Evolutionary conservation across 441 rosid genomes (phyloP).

Genomic region (Pelargonium cotyledonis): DNA sequence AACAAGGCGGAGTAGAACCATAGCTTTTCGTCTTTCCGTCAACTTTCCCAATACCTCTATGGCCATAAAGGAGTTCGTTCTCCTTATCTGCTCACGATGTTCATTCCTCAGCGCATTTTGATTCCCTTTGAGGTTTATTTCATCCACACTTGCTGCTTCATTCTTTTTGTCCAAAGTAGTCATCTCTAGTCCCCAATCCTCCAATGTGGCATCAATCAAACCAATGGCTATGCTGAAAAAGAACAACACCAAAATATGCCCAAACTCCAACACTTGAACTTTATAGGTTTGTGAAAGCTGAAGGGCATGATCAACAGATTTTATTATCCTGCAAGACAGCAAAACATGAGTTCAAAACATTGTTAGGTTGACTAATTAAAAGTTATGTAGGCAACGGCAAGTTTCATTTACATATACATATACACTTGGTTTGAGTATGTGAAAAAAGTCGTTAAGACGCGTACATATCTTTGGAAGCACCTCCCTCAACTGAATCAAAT

Average conservation of each 20-base stretch:
- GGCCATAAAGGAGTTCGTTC: slow-evolving; percentile 35
- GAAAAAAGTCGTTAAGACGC: neutral
- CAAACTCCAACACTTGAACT: slow-evolving; percentile 33
- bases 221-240: slow-evolving; percentile 36
- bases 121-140: slow-evolving; percentile 28
- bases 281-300: slow-evolving; percentile 40
- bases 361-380: neutral
- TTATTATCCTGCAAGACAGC: slow-evolving; percentile 42
- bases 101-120: slow-evolving; percentile 23
- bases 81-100: slow-evolving; percentile 33
- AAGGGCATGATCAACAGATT: slow-evolving; percentile 43
- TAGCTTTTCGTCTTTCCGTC: slow-evolving; percentile 41
- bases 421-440: neutral
- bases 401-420: neutral
- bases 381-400: neutral
- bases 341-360: neutral
- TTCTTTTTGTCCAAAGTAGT: slow-evolving; percentile 19
- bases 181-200: slow-evolving; percentile 42
- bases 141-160: slow-evolving; percentile 28
- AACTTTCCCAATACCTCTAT: slow-evolving; percentile 45
- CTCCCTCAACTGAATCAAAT: slow-evolving; percentile 20
- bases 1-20: slow-evolving; percentile 42
- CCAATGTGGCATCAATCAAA: slow-evolving; percentile 39
- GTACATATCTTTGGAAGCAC: slow-evolving; percentile 30
- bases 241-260: slow-evolving; percentile 44